Percentiles rank a stretch among this genome's conserved stretches.
These are phyloP conservation scores for Cladosporium oxysporum DNA, from an alignment of 2,329 filamentous ascomycete species.

Conservation along the genomic window DNA sequence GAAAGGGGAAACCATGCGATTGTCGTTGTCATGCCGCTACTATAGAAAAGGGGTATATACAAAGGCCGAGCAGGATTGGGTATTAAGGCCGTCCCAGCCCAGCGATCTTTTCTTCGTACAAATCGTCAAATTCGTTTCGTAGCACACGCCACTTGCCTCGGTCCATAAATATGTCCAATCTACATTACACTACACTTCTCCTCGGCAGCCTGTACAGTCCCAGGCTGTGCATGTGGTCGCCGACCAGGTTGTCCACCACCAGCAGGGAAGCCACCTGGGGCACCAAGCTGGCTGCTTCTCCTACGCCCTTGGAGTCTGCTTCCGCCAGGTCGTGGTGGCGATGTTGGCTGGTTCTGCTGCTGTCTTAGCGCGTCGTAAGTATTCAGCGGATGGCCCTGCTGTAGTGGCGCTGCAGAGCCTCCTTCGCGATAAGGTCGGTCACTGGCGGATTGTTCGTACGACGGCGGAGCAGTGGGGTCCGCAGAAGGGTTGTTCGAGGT, in stretches of 20 bases:
- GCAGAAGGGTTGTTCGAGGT: conserved; percentile 32
- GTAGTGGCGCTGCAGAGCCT: conserved; percentile 31
- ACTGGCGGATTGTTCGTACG: conserved; percentile 65
- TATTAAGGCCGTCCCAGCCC: not conserved
- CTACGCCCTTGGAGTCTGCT: conserved; percentile 22
- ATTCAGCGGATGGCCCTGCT: conserved; percentile 38
- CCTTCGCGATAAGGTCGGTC: conserved; percentile 53
- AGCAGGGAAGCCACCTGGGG: conserved; percentile 11
- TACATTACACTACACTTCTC: conserved; percentile 54
- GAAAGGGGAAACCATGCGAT: not conserved
- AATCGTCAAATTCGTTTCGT: not conserved
- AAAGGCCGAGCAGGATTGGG: not conserved
- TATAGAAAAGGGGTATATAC: not conserved
- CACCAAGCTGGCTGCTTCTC: conserved; percentile 25
- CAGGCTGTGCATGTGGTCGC: conserved; percentile 27
- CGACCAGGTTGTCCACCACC: conserved; percentile 13
- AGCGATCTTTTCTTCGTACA: not conserved
- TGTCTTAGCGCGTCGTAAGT: conserved; percentile 36
- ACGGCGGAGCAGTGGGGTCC: conserved; percentile 61
- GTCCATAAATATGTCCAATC: not conserved
- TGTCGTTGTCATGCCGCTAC: not conserved
- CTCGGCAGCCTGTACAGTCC: conserved; percentile 34
- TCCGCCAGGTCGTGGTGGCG: conserved; percentile 18
- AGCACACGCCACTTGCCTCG: not conserved
- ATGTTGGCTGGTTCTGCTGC: conserved; percentile 26